Base-by-base conservation (phyloP, 2,329 filamentous ascomycete species). In the Diaporthe ampelina region DNA sequence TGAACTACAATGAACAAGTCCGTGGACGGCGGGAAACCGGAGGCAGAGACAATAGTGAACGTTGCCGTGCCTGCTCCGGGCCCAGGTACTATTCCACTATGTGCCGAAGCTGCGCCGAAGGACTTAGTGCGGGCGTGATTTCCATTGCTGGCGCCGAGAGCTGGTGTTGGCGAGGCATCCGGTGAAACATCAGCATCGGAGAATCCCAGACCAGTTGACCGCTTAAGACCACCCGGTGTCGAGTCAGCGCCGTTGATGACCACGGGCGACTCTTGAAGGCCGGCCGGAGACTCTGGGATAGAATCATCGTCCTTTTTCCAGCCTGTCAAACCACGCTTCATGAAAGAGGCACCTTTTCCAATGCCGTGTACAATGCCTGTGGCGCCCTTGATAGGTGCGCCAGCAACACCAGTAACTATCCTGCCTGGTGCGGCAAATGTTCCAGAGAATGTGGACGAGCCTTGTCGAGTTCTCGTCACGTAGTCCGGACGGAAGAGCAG, bases 401-500 rank as follows among this genome's bases (percentile, higher is more conserved):
- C 96, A 37, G 91, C 92, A 70, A 93, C 91, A 76, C 91, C 91
- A 17, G 92, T 93, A 74, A 98, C 94, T 75, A 99, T 95, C 84
- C 95, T 95, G 63, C 94, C 94, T 37, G 97, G 95, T 1, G 92
- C 89, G 7, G 92, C 93, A 82, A 98, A 98, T 0, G 95, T 97
- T 43, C 95, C 95, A 0, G 93, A 93, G 86, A 99, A 98, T 1
- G 96, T 98, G 0, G 95, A 95, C 0, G 95, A 97, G 69, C 97
- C 97, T 83, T 98, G 94, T 65, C 95, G 91, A 17, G 94, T 90
- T 72, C 97, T 92, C 19, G 93, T 94, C 75, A 99, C 93, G 80
- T 98, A 99, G 81, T 95, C 92, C 17, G 97, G 95, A 76, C 95
- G 95, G 91, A 99, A 99, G 32, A 98, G 86, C 81, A 99, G 89